Evolutionary conservation across 805 yeast genomes (phyloP).

Genomic region (Metschnikowia drakensbergensis): DNA sequence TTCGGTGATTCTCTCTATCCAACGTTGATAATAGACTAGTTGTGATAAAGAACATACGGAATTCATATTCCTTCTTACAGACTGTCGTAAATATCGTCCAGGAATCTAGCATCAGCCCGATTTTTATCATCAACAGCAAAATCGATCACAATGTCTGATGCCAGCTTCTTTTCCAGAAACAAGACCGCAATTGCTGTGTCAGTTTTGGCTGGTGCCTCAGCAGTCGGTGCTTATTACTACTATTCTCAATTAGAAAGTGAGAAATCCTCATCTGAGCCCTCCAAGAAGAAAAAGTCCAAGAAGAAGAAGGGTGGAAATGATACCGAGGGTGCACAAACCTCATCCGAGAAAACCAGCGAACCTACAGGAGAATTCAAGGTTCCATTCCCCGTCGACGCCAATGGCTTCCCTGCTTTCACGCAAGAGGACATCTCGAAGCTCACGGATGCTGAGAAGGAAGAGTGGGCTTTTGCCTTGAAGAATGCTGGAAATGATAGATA

Average conservation of each 20-base stretch:
- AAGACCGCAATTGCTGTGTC: constrained; percentile 63
- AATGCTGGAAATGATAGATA: constrained; percentile 84
- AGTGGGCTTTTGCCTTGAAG: constrained; percentile 72
- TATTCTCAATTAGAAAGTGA: constrained; percentile 29
- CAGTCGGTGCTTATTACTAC: constrained; percentile 57
- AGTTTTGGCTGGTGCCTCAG: constrained; percentile 60
- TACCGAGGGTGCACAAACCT: constrained; percentile 9
- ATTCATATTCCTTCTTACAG: background rate
- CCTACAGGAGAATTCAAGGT: constrained; percentile 10
- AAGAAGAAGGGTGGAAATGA: constrained; percentile 45
- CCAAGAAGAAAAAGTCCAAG: constrained; percentile 36
- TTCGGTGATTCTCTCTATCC: background rate
- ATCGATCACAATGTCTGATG: constrained; percentile 16
- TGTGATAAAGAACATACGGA: background rate
- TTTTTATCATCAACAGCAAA: background rate
- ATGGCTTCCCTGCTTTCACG: constrained; percentile 57
- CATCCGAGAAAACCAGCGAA: constrained; percentile 14
- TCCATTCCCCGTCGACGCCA: constrained; percentile 49
- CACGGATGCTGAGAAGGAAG: constrained; percentile 50
- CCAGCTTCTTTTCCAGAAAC: constrained; percentile 46
- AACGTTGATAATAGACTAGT: constrained; percentile 1
- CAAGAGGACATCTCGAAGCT: constrained; percentile 44
- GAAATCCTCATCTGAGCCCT: constrained; percentile 17
- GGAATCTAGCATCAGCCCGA: background rate
- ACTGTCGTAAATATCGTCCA: background rate